A percentile compares a stretch with the other conserved stretches of the same genome.
These are phyloP conservation scores for Fraxinus greggii DNA, from an alignment of 305 asterid species.

Conservation along the genomic window DNA sequence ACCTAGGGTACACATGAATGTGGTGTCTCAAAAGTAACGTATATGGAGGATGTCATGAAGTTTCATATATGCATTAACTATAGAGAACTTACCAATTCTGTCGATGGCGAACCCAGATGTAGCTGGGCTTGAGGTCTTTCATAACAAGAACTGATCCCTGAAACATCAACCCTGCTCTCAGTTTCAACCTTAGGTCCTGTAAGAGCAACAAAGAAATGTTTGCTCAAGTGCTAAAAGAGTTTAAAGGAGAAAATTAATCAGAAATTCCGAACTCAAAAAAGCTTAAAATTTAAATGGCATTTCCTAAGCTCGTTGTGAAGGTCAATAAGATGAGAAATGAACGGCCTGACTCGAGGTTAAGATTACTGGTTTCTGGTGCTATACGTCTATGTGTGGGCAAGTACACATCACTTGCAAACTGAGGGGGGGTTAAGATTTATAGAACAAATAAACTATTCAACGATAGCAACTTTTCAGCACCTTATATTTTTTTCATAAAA, in stretches of 20 bases:
- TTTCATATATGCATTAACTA: not conserved
- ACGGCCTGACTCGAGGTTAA: not conserved
- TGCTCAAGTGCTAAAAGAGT: conserved; percentile 10
- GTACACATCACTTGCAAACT: not conserved
- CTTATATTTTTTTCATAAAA: not conserved
- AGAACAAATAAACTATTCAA: not conserved
- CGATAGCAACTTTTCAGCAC: not conserved
- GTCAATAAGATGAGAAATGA: not conserved
- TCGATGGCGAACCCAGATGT: conserved; percentile 9
- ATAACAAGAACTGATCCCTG: conserved; percentile 31
- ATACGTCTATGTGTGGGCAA: not conserved
- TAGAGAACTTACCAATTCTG: conserved; percentile 23
- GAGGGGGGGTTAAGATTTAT: not conserved
- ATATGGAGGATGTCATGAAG: not conserved
- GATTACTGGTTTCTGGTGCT: not conserved
- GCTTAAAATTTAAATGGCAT: not conserved
- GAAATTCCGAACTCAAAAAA: not conserved
- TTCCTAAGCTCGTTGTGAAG: not conserved
- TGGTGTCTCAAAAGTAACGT: not conserved
- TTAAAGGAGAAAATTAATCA: not conserved
- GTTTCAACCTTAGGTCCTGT: conserved; percentile 41
- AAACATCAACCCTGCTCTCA: conserved; percentile 34
- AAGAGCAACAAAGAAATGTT: conserved; percentile 19
- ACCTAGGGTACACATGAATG: not conserved
- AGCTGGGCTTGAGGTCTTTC: conserved; percentile 33